Base-by-base conservation (phyloP, 768 basidiomycete genomes). In the Fibroporia radiculosa region DNA sequence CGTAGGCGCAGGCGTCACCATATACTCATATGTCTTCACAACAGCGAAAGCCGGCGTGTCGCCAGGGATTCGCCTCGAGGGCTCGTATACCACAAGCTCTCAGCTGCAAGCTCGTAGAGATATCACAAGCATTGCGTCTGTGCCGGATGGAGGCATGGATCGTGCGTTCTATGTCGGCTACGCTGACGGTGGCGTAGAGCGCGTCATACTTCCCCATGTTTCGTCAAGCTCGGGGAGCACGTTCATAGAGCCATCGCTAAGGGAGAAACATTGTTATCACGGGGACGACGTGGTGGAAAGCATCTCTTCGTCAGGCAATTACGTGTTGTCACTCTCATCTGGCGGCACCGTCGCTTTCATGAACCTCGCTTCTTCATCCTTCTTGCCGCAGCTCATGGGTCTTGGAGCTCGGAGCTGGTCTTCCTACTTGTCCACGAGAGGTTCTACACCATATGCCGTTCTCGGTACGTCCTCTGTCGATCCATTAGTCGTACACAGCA, bases 381-480 rank as follows among this genome's bases (percentile, higher is more conserved):
- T 59, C 4, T 25, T 56, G 12, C 51, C 62, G 0, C 49, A 61
- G 18, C 56, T 62, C 26, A 58, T 81, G 29, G 60, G 75, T 35
- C 60, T 87, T 27, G 59, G 69, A 33, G 49, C 63, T 3, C 78
- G 77, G 32, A 74, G 78, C 52, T 90, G 87, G 87, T 62, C 70
- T 5, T 73, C 76, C 16, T 68, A 79, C 50, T 71, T 89, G 42
- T 77, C 66, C 42, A 61, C 72, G 37, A 58, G 68, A 7, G 64
- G 76, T 12, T 68, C 77, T 3, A 61, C 69, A 0, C 72, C 82
- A 11, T 86, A 76, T 47, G 81, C 80, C 8, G 79, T 76, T 7
- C 80, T 90, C 46, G 86, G 86, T 7, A 74, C 75, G 7, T 72
- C 79, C 11, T 80, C 81, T 2, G 61, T 65, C 1, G 68, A 68